Conservation (phyloP, 805 yeast species). For the Vanderwaltozyma verrucispora region DNA sequence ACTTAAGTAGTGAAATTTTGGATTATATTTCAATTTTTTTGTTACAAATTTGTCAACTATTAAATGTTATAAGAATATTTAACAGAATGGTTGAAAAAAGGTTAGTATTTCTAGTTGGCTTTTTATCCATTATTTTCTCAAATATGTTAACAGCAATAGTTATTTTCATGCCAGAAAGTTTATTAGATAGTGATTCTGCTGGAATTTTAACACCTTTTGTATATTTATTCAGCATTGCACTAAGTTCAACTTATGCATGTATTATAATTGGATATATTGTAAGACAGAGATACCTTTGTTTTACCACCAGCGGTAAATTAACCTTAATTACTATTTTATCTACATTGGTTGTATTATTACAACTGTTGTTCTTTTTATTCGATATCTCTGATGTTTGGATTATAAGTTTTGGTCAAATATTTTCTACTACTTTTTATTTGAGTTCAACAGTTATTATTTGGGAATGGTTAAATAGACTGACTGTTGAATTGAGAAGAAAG, state of each 20-base stretch:
- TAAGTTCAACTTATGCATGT: conserved; percentile 58
- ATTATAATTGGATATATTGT: conserved; percentile 47
- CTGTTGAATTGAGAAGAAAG: conserved; percentile 42
- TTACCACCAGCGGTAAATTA: conserved; percentile 36
- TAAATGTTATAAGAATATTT: conserved; percentile 57
- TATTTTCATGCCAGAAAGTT: no score
- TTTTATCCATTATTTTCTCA: conserved; percentile 40
- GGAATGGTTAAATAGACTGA: conserved; percentile 75
- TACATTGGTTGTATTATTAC: conserved; percentile 43
- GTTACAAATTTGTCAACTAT: conserved; percentile 59
- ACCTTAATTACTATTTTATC: conserved; percentile 49
- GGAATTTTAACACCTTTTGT: conserved; percentile 66
- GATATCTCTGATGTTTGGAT: conserved; percentile 71
- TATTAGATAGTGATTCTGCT: no score
- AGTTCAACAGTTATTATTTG: conserved; percentile 66
- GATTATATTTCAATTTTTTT: conserved; percentile 49
- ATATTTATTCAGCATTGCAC: conserved; percentile 61
- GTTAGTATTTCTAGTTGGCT: conserved; percentile 49
- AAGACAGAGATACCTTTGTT: conserved; percentile 41
- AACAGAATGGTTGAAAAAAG: conserved; percentile 60
- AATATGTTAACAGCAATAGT: conserved; percentile 66
- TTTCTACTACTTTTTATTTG: conserved; percentile 62
- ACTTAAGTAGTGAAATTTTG: conserved; percentile 40
- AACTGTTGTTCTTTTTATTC: conserved; percentile 62
- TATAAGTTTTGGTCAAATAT: conserved; percentile 61